Conservation (phyloP, 208 protist genomes). For the Cochliopodium minus region DNA sequence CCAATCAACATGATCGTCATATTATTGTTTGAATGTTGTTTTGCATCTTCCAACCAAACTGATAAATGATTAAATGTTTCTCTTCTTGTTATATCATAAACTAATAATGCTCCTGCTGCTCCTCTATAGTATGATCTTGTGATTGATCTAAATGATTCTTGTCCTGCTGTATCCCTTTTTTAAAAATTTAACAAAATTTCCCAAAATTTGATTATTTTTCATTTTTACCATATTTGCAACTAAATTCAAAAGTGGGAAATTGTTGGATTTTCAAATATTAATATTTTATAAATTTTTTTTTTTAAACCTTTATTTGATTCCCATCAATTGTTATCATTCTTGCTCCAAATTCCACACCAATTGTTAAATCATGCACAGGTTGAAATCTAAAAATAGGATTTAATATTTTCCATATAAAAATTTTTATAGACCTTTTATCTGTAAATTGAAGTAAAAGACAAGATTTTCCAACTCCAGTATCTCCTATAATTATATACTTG, state of each 20-base stretch:
- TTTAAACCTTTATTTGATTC: no score
- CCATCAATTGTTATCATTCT: conserved; percentile 74
- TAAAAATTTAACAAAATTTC: conserved; percentile 23
- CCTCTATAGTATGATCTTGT: conserved; percentile 84
- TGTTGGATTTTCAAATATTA: no score
- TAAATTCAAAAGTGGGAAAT: no score
- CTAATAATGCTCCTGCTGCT: conserved; percentile 74
- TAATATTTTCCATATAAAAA: no score
- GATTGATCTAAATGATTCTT: conserved; percentile 62
- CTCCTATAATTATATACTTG: conserved; percentile 91
- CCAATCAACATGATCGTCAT: conserved; percentile 97
- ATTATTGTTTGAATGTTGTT: conserved; percentile 71
- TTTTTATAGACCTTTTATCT: conserved; percentile 87
- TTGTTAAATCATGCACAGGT: conserved; percentile 90
- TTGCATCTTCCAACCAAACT: conserved; percentile 87
- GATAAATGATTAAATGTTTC: conserved; percentile 88
- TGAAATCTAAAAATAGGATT: no score
- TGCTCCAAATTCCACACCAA: conserved; percentile 93
- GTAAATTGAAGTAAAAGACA: conserved; percentile 67
- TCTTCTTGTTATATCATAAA: conserved; percentile 79
- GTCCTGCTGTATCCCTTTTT: conserved; percentile 23
- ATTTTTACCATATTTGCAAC: conserved; percentile 96
- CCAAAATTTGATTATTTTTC: conserved; percentile 44
- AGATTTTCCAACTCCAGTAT: conserved; percentile 2
- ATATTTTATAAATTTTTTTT: conserved; percentile 88